A percentile compares a stretch with the other conserved stretches of the same genome.
Conservation (phyloP, 2,329 filamentous ascomycete species). For the Malbranchea zuffiana region DNA sequence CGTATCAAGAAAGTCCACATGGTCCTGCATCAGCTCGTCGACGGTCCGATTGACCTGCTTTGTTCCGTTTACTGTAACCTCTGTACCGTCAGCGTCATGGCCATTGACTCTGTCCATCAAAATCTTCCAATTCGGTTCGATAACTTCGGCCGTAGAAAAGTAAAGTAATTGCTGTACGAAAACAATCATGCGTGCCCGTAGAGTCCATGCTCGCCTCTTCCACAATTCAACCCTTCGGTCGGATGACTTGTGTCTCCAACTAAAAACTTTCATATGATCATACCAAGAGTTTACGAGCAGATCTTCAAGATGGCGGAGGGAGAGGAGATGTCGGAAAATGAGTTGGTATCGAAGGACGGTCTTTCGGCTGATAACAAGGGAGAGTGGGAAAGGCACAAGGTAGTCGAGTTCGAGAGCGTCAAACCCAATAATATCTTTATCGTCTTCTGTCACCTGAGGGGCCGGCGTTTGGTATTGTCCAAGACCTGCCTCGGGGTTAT, state of each 20-base stretch:
- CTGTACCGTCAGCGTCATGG: slow-evolving; percentile 36
- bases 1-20: slow-evolving; percentile 95
- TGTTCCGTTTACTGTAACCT: slow-evolving; percentile 29
- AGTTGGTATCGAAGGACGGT: slow-evolving; percentile 96
- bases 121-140: slow-evolving; percentile 92
- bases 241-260: slow-evolving; percentile 72
- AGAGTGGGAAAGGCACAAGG: slow-evolving; percentile 85
- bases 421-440: slow-evolving; percentile 78
- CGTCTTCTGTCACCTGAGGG: slow-evolving; percentile 54
- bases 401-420: slow-evolving; percentile 93
- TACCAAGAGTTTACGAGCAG: slow-evolving; percentile 82
- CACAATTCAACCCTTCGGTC: slow-evolving; percentile 69
- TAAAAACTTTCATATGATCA: slow-evolving; percentile 67
- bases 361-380: slow-evolving; percentile 87
- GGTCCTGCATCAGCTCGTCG: slow-evolving; percentile 96
- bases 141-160: slow-evolving; percentile 93
- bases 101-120: slow-evolving; percentile 76
- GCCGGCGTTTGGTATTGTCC: slow-evolving; percentile 65
- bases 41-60: slow-evolving; percentile 63
- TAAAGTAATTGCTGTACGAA: slow-evolving; percentile 96
- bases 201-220: slow-evolving; percentile 86
- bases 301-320: slow-evolving; percentile 77
- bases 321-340: slow-evolving; percentile 86
- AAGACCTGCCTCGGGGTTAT: slow-evolving; percentile 48
- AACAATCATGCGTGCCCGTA: slow-evolving; percentile 87